Evolutionary conservation across 164 flowering plant species (phyloP), one percentile per base, ranked within the genome.

Genomic region (Hamamelis virginiana): DNA sequence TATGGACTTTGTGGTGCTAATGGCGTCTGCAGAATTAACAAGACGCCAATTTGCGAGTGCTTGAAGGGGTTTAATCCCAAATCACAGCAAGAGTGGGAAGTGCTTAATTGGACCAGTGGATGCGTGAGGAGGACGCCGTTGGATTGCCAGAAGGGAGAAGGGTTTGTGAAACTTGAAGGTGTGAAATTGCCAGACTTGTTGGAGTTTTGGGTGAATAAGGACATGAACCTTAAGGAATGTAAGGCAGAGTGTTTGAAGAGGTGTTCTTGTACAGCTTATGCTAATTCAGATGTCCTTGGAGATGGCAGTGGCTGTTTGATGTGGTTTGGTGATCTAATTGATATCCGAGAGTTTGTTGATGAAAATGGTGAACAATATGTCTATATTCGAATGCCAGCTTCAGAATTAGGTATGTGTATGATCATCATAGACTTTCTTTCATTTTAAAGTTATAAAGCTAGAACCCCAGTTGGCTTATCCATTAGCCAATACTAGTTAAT

Each of bases 251-350:
- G 81, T 65, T 53, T 68, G 61, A 47, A 55, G 61, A 75, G 73
- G 19, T 77, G 81, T 57, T 70, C 79, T 6, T 80, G 84, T 64
- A 13, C 9, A 0, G 81, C 77, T 9, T 77, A 75, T 68, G 66
- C 79, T 33, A 33, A 33, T 33, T 33, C 41, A 33, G 41, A 33
- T 33, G 6, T 33, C 1, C 65, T 1, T 1, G 73, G 69, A 23
- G 53, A 53, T 22, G 75, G 75, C 13, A 59, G 68, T 22, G 80
- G 78, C 9, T 81, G 84, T 25, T 19, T 72, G 67, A 4, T 69
- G 12, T 81, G 79, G 80, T 68, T 41, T 33, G 77, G 63, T 0
- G 72, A 62, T 12, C 27, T 75, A 41, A 52, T 75, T 13, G 82
- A 79, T 47, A 58, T 69, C 19, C 67, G 66, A 64, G 9, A 59